A percentile compares a stretch with the other conserved stretches of the same genome.
phyloP scores from a whole-genome alignment of 2,329 filamentous ascomycete species.

The Rugonectria rugulosa region DNA sequence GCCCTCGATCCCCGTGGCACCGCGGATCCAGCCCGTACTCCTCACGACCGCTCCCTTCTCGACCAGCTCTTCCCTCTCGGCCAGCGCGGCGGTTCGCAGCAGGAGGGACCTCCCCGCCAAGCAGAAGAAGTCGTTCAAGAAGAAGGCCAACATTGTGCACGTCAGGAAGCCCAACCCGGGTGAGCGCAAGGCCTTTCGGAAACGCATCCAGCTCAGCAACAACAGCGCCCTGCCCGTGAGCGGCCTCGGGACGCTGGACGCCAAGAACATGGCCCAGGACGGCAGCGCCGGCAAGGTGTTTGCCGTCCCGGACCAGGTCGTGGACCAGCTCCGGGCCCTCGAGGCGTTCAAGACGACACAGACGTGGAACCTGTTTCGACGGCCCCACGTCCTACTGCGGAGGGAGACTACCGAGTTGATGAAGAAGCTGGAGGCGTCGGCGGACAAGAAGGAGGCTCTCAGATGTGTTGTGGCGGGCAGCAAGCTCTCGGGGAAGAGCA shows the following conservation, averaged over 20 bases:
- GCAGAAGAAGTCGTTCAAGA: constrained; percentile 61
- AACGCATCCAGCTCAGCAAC: constrained; percentile 91
- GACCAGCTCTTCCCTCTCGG: constrained; percentile 41
- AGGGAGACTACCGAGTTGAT: constrained; percentile 78
- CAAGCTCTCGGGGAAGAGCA: constrained; percentile 83
- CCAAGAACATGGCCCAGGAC: constrained; percentile 60
- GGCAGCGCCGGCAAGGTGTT: constrained; percentile 71
- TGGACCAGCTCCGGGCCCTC: constrained; percentile 82
- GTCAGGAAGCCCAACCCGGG: constrained; percentile 71
- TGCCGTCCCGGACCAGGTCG: constrained; percentile 70
- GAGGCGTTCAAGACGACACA: constrained; percentile 93
- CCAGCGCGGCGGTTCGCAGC: constrained; percentile 45
- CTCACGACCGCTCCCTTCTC: constrained; percentile 52
- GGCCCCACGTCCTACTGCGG: constrained; percentile 80
- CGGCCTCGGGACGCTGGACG: constrained; percentile 68
- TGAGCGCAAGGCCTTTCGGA: constrained; percentile 86
- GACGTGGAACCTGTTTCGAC: constrained; percentile 85
- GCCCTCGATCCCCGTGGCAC: constrained; percentile 43
- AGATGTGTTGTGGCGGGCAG: constrained; percentile 77
- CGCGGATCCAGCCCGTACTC: constrained; percentile 44
- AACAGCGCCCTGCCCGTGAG: constrained; percentile 85
- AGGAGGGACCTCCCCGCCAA: constrained; percentile 47
- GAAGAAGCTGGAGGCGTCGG: constrained; percentile 66
- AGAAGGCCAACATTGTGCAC: constrained; percentile 51
- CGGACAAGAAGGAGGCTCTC: constrained; percentile 59